Evolutionary conservation across 2,329 filamentous ascomycete species (phyloP).

Genomic region (Paecilomyces dactylethromorphus): DNA sequence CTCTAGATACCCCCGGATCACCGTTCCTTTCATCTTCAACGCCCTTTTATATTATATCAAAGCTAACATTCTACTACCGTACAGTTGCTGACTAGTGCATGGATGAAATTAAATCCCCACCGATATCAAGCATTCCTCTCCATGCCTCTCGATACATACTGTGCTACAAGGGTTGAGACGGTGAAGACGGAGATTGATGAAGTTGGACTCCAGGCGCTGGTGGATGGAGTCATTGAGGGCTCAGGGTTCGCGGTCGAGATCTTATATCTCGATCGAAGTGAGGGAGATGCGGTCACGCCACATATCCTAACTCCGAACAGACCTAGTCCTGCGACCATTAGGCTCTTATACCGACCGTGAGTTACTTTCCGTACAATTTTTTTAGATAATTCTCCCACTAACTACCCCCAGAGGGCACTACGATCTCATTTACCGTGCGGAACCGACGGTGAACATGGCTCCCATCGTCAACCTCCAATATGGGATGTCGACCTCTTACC

Average conservation of each 20-base stretch:
- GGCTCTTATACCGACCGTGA: constrained; percentile 61
- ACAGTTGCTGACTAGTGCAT: constrained; percentile 76
- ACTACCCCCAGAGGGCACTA: constrained; percentile 64
- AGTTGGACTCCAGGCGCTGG: constrained; percentile 70
- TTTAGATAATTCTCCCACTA: background rate
- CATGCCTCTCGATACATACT: constrained; percentile 60
- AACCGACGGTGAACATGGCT: constrained; percentile 32
- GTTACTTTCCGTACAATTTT: constrained; percentile 17
- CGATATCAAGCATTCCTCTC: constrained; percentile 69
- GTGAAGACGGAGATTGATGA: constrained; percentile 82
- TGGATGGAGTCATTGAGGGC: constrained; percentile 72
- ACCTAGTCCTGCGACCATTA: constrained; percentile 55
- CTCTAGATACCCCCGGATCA: background rate
- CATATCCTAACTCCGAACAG: constrained; percentile 31
- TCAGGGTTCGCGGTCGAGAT: constrained; percentile 77
- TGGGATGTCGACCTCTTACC: constrained; percentile 31
- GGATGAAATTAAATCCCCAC: constrained; percentile 67
- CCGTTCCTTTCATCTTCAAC: background rate
- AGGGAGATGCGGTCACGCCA: constrained; percentile 63
- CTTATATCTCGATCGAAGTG: constrained; percentile 81
- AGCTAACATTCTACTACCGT: background rate
- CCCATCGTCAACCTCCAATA: constrained; percentile 37
- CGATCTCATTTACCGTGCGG: constrained; percentile 77
- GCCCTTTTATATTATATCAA: background rate
- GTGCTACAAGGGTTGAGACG: constrained; percentile 63